A percentile compares a stretch with the other conserved stretches of the same genome.
Conservation (phyloP, 106 monocot species). For the Allium sativum region DNA sequence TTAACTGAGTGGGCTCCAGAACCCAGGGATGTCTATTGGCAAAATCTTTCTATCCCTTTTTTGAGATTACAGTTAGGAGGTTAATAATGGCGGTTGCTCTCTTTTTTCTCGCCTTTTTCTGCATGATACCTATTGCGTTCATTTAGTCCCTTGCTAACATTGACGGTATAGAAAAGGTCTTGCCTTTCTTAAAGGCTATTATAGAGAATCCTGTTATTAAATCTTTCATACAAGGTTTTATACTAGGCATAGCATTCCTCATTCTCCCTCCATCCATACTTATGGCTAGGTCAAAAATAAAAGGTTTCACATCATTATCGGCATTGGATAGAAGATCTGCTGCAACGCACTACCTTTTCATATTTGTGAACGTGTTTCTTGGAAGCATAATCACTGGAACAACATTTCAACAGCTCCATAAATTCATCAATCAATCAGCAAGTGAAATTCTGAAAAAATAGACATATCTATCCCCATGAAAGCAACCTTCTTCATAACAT, state of each 20-base stretch:
- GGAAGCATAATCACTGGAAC: conserved; percentile 85
- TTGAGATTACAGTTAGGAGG: conserved; percentile 55
- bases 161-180: conserved; percentile 61
- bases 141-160: conserved; percentile 88
- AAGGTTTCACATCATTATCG: conserved; percentile 67
- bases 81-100: conserved; percentile 57
- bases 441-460: conserved; percentile 52
- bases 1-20: conserved; percentile 95
- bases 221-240: conserved; percentile 83
- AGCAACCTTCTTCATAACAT: conserved; percentile 90
- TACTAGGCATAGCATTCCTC: conserved; percentile 84
- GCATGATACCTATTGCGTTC: conserved; percentile 83
- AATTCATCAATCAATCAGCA: conserved; percentile 68
- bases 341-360: conserved; percentile 70
- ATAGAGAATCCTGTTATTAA: conserved; percentile 63
- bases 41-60: conserved; percentile 84
- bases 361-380: conserved; percentile 84
- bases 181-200: conserved; percentile 57
- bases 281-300: conserved; percentile 86
- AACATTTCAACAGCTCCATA: conserved; percentile 75
- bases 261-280: conserved; percentile 73
- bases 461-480: conserved; percentile 85
- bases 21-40: conserved; percentile 90
- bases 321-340: conserved; percentile 77
- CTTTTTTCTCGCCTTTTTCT: conserved; percentile 84